These are phyloP conservation scores for Hypomontagnella monticulosa DNA, from an alignment of 495 filamentous ascomycete genomes.

Conservation along the genomic window DNA sequence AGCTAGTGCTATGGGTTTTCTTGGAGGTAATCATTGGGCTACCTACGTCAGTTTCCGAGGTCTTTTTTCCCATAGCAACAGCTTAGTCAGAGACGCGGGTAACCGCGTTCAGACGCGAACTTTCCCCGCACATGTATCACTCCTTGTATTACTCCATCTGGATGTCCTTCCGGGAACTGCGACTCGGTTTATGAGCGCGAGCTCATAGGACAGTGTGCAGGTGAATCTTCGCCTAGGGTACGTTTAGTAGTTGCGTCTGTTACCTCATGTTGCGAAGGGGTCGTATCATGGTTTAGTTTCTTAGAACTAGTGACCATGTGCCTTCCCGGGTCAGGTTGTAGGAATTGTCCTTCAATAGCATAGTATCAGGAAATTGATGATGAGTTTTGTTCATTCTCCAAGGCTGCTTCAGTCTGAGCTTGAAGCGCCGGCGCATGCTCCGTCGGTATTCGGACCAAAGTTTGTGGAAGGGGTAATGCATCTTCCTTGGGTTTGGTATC, in stretches of 20 bases:
- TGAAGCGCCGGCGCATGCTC: constrained; percentile 69
- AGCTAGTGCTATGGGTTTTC: constrained; percentile 26
- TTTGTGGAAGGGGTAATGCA: constrained; percentile 73
- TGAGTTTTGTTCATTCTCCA: constrained; percentile 49
- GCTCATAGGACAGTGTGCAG: background rate
- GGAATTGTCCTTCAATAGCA: background rate
- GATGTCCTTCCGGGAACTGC: constrained; percentile 5
- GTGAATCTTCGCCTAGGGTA: background rate
- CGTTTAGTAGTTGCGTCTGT: background rate
- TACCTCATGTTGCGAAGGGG: constrained; percentile 2
- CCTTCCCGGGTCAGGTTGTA: too few species aligned
- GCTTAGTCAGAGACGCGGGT: constrained; percentile 37
- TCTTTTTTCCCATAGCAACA: constrained; percentile 16
- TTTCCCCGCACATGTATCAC: too few species aligned
- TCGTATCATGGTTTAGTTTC: background rate
- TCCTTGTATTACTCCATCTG: constrained; percentile 9
- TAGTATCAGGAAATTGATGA: constrained; percentile 30
- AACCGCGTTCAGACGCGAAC: constrained; percentile 30
- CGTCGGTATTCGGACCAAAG: constrained; percentile 81
- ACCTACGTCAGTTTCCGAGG: constrained; percentile 35
- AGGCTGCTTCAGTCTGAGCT: constrained; percentile 56
- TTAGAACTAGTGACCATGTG: too few species aligned
- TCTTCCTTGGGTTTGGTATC: constrained; percentile 51
- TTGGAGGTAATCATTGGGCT: background rate
- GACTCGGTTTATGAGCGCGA: constrained; percentile 6